Evolutionary conservation across 2,329 filamentous ascomycete species (phyloP).

Genomic region (Fusarium beomiforme): DNA sequence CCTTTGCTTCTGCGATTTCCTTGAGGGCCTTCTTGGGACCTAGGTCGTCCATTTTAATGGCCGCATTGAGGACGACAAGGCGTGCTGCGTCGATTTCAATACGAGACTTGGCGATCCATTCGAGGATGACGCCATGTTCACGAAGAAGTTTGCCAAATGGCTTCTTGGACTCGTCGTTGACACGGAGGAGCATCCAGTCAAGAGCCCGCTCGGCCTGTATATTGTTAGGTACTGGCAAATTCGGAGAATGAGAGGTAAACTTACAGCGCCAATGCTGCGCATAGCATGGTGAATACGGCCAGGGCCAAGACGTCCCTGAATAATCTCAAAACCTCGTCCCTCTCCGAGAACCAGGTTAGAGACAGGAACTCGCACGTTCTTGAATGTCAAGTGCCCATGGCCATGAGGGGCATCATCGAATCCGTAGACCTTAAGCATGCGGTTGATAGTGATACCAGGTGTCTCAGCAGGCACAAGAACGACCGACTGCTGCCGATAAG

Average conservation of each 20-base stretch:
- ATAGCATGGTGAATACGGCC: slow-evolving; percentile 98
- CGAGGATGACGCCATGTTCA: slow-evolving; percentile 92
- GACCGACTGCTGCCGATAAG: slow-evolving; percentile 93
- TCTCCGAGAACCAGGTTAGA: slow-evolving; percentile 90
- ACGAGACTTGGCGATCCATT: slow-evolving; percentile 91
- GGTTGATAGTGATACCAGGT: slow-evolving; percentile 89
- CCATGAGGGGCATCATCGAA: slow-evolving; percentile 99
- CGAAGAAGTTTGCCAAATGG: slow-evolving; percentile 89
- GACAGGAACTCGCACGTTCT: slow-evolving; percentile 87
- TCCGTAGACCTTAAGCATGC: slow-evolving; percentile 93
- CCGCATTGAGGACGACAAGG: slow-evolving; percentile 91
- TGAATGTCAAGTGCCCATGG: slow-evolving; percentile 91
- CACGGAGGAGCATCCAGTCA: slow-evolving; percentile 92
- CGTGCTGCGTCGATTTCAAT: slow-evolving; percentile 95
- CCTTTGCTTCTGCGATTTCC: slow-evolving; percentile 96
- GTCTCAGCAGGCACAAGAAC: slow-evolving; percentile 84
- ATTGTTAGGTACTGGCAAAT: neutral
- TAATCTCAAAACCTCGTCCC: slow-evolving; percentile 96
- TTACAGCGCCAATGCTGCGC: slow-evolving; percentile 86
- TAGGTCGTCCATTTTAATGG: slow-evolving; percentile 90
- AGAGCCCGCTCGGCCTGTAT: slow-evolving; percentile 82
- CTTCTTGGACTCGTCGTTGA: slow-evolving; percentile 91
- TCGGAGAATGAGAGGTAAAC: slow-evolving; percentile 35
- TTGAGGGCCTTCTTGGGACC: slow-evolving; percentile 90
- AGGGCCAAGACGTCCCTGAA: slow-evolving; percentile 94